Base-by-base conservation (phyloP, 140 eudicot genomes). In the Ambrosia hybrid region DNA sequence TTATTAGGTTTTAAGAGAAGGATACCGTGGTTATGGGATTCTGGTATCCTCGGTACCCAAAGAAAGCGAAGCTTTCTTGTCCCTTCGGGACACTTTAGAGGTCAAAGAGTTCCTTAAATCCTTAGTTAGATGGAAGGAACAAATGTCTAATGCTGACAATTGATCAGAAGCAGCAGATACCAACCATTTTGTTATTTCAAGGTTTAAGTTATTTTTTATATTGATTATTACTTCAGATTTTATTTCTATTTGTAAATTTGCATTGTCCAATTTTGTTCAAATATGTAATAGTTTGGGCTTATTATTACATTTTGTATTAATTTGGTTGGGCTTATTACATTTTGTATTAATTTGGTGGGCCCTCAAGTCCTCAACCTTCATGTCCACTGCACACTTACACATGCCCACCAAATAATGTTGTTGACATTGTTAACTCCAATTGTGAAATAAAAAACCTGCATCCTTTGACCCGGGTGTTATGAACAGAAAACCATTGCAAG, bases 61-160 rank as follows among this genome's bases (percentile, higher is more conserved):
- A 70, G 97, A 93, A 75, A 93, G 86, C 85, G 76, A 84, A 62
- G 98, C 98, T 30, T 74, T 76, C 57, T 88, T 82, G 82, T 90
- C 98, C 52, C 91, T 93, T 9, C 78, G 88, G 65, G 91, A 93
- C 74, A 82, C 98, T 46, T 74, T 76, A 6, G 96, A 92, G 87
- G 96, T 89, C 62, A 76, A 89, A 74, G 77, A 82, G 21, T 89
- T 89, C 73, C 85, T 89, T 36, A 80, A 78, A 65, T 76, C 85
- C 6, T 76, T 89, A 1, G 88, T 86, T 67, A 59, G 69, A 65
- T 84, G 87, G 87, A 87, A 80, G 66, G 83, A 82, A 73, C 66
- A 70, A 52, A 37, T 15, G 63, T 68, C 48, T 68, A 66, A 9
- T 67, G 34, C 55, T 1, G 65, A 8, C 53, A 5, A 7, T 13